Evolutionary conservation across 164 flowering plant species (phyloP), one percentile per base, ranked within the genome.

Genomic region (Santalum album): DNA sequence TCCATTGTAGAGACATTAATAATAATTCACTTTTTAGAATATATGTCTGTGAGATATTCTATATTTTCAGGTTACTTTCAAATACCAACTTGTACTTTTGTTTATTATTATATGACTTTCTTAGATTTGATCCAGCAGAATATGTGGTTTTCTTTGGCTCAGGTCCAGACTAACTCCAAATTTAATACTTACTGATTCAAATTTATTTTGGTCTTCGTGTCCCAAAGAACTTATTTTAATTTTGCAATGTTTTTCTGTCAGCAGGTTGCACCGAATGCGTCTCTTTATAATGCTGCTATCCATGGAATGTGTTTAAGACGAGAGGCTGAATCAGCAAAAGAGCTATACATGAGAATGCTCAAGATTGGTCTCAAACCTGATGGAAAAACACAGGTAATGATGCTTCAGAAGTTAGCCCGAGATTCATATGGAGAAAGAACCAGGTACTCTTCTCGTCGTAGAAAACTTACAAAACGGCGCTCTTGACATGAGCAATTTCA

Each of bases 361-460:
- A 69, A 73, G 51, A 49, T 24, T 27, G 81, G 75, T 61, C 74
- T 87, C 34, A 58, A 78, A 61, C 84, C 96, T 21, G 92, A 87
- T 73, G 87, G 86, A 29, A 87, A 87, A 74, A 90, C 96, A 29
- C 65, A 90, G 53, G 89, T 86, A 27, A 55, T 87, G 68, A 85
- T 90, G 92, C 80, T 83, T 62, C 95, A 87, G 51, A 71, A 71
- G 70, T 74, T 81, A 40, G 48, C 39, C 48, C 61, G 55, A 51
- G 53, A 59, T 59, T 51, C 57, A 48, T 21, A 9, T 20, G 50
- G 57, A 51, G 35, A 7, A 48, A 54, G 32, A 4, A 51, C n/a
- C n/a, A 38, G 17, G 42, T 38, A 11, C 36, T 32, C 36, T 15
- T 15, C 42, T 38, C 42, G 16, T 12, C 0, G 9, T 3, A 38